Conservation (phyloP, 2,329 filamentous ascomycete species). For the Pseudogymnoascus sp. region DNA sequence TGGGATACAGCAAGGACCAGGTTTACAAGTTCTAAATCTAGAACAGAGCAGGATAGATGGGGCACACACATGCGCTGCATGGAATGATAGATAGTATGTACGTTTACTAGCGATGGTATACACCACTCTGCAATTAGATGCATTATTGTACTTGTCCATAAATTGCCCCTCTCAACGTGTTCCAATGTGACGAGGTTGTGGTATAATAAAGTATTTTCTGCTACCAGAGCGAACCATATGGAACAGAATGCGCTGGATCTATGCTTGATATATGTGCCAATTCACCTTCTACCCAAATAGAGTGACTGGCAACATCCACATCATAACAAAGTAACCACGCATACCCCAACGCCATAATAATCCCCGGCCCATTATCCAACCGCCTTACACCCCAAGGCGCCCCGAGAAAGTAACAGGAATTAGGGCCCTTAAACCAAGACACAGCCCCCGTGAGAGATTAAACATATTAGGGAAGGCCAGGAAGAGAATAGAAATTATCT, state of each 20-base stretch:
- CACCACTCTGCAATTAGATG: not conserved
- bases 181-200: too few species aligned
- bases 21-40: constrained; percentile 79
- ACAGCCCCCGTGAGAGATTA: not conserved
- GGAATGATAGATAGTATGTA: constrained; percentile 1
- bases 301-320: not conserved
- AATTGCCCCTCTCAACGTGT: not conserved
- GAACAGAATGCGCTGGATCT: not conserved
- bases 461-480: not conserved
- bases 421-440: not conserved
- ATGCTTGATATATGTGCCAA: not conserved
- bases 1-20: constrained; percentile 80
- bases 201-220: not conserved
- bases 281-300: not conserved
- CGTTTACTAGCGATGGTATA: not conserved
- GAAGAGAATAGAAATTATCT: constrained; percentile 4
- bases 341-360: not conserved
- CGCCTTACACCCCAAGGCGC: not conserved
- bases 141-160: not conserved
- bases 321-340: not conserved
- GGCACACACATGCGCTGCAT: not conserved
- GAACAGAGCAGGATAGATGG: not conserved
- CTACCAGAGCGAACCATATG: constrained; percentile 1
- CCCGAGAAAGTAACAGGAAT: not conserved
- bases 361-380: not conserved